Evolutionary conservation across 768 basidiomycete genomes (phyloP), one percentile per base, ranked within the genome.

Genomic region (Pisolithus orientalis): DNA sequence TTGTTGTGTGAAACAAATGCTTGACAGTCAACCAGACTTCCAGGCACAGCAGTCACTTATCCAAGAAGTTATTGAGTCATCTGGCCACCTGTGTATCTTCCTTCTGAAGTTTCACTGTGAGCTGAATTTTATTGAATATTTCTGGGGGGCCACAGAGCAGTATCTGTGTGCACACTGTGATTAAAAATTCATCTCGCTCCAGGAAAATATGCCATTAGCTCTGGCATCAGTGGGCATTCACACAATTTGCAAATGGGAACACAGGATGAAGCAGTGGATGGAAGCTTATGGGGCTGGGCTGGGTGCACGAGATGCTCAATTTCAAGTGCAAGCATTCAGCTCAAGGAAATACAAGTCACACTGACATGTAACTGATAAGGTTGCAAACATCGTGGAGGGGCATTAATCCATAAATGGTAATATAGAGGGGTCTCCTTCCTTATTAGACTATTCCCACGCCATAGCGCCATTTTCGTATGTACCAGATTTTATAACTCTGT

Each of bases 61-160:
- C 14, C 63, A 67, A 42, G 57, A 62, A 32, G 48, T 57, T 9
- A 65, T 68, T 48, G 59, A 64, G 38, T 50, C 25, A 0, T 46
- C 52, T 9, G 68, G 66, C 1, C 65, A 69, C 53, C 5, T 62
- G 11, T 66, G 65, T 52, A 48, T 60, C 9, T 66, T 68, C 50
- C n/a, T n/a, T n/a, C n/a, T n/a, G n/a, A n/a, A n/a, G n/a, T n/a
- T n/a, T n/a, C n/a, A n/a, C n/a, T n/a, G n/a, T n/a, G n/a, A n/a
- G n/a, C n/a, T n/a, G n/a, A n/a, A n/a, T n/a, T n/a, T n/a, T n/a
- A n/a, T n/a, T n/a, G n/a, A n/a, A n/a, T n/a, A n/a, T n/a, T n/a
- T n/a, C n/a, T n/a, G n/a, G n/a, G n/a, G n/a, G n/a, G 53, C 51
- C 27, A 55, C n/a, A 17, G 10, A 39, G n/a, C 10, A 11, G 38